These are phyloP conservation scores for Thermochaetoides thermophila DNA, from an alignment of 495 filamentous ascomycete genomes.

Conservation along the genomic window DNA sequence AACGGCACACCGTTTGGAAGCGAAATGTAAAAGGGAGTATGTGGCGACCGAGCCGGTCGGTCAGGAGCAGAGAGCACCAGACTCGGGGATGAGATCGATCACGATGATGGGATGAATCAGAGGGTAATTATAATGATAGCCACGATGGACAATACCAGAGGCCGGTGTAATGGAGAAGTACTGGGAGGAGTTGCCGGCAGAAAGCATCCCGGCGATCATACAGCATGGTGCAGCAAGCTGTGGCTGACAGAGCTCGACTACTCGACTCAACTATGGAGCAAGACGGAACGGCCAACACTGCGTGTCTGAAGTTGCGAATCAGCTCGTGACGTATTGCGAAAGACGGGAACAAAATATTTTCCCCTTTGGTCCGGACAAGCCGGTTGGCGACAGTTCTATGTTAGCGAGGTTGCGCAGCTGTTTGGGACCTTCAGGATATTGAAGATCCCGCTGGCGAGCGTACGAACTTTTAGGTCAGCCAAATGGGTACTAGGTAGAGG, in stretches of 20 bases:
- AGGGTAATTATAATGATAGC: conserved; percentile 1
- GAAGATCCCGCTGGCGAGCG: too few relatives aligned
- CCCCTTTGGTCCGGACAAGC: too few relatives aligned
- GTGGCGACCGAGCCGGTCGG: conserved; percentile 17
- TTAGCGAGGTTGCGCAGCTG: too few relatives aligned
- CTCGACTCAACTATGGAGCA: too few relatives aligned
- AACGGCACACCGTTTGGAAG: conserved; percentile 4
- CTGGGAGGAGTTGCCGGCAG: too few relatives aligned
- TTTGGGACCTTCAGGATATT: too few relatives aligned
- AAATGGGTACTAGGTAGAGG: too few relatives aligned
- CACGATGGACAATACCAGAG: background rate
- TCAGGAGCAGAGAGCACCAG: conserved; percentile 9
- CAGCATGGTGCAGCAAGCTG: conserved; percentile 5
- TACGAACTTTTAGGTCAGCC: too few relatives aligned
- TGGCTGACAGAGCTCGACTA: too few relatives aligned
- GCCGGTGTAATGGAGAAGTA: conserved; percentile 8
- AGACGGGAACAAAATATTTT: too few relatives aligned
- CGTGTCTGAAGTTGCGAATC: conserved; percentile 5
- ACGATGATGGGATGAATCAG: background rate
- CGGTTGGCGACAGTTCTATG: too few relatives aligned
- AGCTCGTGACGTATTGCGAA: too few relatives aligned
- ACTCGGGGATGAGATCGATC: conserved; percentile 1
- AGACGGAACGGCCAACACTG: background rate
- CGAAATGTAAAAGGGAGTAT: conserved; percentile 5
- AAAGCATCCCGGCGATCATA: conserved; percentile 13